Percentiles rank a stretch among this genome's conserved stretches.
Conservation (phyloP, 345 rosid genomes). For the Gossypium rotundifolium region DNA sequence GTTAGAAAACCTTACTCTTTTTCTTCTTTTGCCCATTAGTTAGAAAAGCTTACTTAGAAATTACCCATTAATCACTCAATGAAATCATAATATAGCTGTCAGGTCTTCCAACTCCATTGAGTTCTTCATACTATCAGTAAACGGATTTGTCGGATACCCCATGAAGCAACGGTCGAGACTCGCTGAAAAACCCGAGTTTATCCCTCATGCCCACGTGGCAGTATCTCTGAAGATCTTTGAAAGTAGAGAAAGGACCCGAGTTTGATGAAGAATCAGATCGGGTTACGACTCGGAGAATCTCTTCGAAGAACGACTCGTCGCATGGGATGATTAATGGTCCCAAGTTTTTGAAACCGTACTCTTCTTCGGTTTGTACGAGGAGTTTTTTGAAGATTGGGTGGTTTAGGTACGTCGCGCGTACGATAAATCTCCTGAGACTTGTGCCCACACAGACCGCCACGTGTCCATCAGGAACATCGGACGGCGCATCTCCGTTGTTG, state of each 20-base stretch:
- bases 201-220: conserved; percentile 38
- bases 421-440: conserved; percentile 48
- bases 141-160: conserved; percentile 34
- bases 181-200: conserved; percentile 23
- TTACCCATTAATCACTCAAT: not conserved
- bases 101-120: conserved; percentile 17
- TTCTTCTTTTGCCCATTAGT: too few species aligned
- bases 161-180: conserved; percentile 66
- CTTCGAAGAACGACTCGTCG: conserved; percentile 73
- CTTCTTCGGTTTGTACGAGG: conserved; percentile 73
- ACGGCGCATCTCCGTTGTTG: conserved; percentile 22
- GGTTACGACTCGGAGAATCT: conserved; percentile 43
- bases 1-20: not conserved
- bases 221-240: conserved; percentile 52
- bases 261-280: conserved; percentile 21
- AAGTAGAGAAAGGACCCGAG: conserved; percentile 18
- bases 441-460: conserved; percentile 70
- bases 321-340: conserved; percentile 84
- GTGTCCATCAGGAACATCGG: conserved; percentile 82
- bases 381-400: conserved; percentile 69
- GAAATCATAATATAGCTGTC: not conserved
- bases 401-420: conserved; percentile 72
- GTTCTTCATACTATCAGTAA: conserved; percentile 9
- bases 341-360: conserved; percentile 60
- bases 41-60: not conserved